Percentiles rank a stretch among this genome's conserved stretches.
These are phyloP conservation scores for Blastobotrys serpentis DNA, from an alignment of 1,139 yeast genomes.

Conservation along the genomic window DNA sequence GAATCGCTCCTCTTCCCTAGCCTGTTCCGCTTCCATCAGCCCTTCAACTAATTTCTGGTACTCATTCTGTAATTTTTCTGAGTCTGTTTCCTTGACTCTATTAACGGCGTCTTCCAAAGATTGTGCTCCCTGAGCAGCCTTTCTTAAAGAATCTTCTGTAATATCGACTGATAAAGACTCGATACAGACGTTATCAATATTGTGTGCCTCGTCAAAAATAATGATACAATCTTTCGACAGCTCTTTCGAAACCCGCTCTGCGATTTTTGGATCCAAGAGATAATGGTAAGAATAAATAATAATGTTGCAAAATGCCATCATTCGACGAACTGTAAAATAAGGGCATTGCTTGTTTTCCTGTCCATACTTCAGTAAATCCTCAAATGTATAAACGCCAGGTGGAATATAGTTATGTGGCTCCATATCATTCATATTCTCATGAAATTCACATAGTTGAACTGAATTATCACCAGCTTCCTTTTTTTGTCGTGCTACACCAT, in stretches of 20 bases:
- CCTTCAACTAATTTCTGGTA: conserved; percentile 91
- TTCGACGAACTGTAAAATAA: conserved; percentile 94
- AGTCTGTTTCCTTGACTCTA: conserved; percentile 77
- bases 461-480: conserved; percentile 61
- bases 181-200: conserved; percentile 96
- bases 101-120: conserved; percentile 73
- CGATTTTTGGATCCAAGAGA: conserved; percentile 92
- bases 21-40: conserved; percentile 70
- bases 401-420: conserved; percentile 91
- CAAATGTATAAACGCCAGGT: conserved; percentile 92
- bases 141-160: conserved; percentile 78
- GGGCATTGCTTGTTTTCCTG: conserved; percentile 84
- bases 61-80: conserved; percentile 81
- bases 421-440: conserved; percentile 79
- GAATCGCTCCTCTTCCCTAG: conserved; percentile 73
- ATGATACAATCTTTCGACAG: conserved; percentile 89
- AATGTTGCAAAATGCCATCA: conserved; percentile 93
- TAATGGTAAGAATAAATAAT: conserved; percentile 96
- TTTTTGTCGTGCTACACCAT: conserved; percentile 76
- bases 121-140: conserved; percentile 79
- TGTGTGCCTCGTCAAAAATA: conserved; percentile 97
- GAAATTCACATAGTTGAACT: conserved; percentile 73
- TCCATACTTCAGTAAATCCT: conserved; percentile 73
- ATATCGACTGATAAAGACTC: conserved; percentile 88
- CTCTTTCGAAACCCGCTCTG: conserved; percentile 91